Evolutionary conservation across 805 yeast genomes (phyloP).

Genomic region (Torulaspora microellipsoides): DNA sequence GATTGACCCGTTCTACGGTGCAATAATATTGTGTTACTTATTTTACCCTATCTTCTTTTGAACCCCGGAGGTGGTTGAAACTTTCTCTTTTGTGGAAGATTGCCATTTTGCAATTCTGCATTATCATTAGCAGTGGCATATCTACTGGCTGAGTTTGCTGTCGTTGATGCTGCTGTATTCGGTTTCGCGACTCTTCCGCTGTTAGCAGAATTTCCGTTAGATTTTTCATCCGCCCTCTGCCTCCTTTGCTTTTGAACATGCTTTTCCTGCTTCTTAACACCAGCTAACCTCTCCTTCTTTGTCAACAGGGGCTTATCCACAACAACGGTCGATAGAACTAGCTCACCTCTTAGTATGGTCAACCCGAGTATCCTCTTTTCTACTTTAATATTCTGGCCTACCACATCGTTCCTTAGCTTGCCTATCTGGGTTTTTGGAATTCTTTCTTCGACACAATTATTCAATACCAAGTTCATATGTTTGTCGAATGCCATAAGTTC

Average conservation of each 20-base stretch:
- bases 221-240: constrained; percentile 18
- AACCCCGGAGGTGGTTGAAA: constrained; percentile 49
- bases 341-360: constrained; percentile 82
- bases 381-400: constrained; percentile 41
- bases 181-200: constrained; percentile 20
- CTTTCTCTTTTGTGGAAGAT: constrained; percentile 27
- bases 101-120: constrained; percentile 26
- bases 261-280: constrained; percentile 34
- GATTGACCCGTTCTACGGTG: not conserved
- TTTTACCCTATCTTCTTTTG: constrained; percentile 11
- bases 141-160: constrained; percentile 16
- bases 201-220: not conserved
- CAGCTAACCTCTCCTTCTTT: constrained; percentile 37
- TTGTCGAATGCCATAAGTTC: constrained; percentile 83
- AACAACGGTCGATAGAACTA: constrained; percentile 63
- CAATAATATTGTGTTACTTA: not conserved
- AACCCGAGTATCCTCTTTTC: constrained; percentile 78
- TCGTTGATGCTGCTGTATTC: not conserved
- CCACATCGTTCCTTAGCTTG: constrained; percentile 28
- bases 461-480: constrained; percentile 78
- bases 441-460: constrained; percentile 81
- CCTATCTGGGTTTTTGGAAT: constrained; percentile 52
- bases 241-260: constrained; percentile 32
- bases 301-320: constrained; percentile 50
- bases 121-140: constrained; percentile 26